phyloP scores from a whole-genome alignment of 2,329 filamentous ascomycete genomes.

The Ophiocordyceps camponoti-floridani region DNA sequence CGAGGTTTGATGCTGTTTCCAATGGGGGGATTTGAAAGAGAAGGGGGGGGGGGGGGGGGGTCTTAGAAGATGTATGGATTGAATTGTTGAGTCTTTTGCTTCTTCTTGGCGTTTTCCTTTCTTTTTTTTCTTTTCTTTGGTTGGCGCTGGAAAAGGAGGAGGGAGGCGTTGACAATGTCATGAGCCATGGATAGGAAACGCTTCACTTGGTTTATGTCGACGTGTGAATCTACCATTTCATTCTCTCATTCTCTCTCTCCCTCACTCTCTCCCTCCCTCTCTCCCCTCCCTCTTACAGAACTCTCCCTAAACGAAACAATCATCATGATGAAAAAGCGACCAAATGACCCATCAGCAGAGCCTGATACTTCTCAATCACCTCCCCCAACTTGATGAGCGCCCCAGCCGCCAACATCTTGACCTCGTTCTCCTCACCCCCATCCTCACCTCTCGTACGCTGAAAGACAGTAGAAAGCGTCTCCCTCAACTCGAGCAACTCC shows the following conservation, averaged over 20 bases:
- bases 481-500: constrained; percentile 68
- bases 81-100: no score
- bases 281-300: no score
- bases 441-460: constrained; percentile 33
- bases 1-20: constrained; percentile 5
- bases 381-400: constrained; percentile 65
- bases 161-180: not conserved
- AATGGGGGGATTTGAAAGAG: not conserved
- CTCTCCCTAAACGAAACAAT: no score
- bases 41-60: no score
- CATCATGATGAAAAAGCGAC: constrained; percentile 20
- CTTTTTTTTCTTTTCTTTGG: no score
- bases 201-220: no score
- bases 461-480: constrained; percentile 71
- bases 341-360: constrained; percentile 55
- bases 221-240: no score
- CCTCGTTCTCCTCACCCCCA: constrained; percentile 53
- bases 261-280: no score
- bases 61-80: no score
- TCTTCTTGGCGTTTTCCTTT: no score
- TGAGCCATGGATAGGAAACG: not conserved
- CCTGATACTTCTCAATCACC: constrained; percentile 66
- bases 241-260: no score
- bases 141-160: no score
- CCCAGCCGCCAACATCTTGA: constrained; percentile 62